Percentiles rank a stretch among this genome's conserved stretches.
Conservation (phyloP, 768 basidiomycete genomes). For the Goffeauzyma gilvescens region DNA sequence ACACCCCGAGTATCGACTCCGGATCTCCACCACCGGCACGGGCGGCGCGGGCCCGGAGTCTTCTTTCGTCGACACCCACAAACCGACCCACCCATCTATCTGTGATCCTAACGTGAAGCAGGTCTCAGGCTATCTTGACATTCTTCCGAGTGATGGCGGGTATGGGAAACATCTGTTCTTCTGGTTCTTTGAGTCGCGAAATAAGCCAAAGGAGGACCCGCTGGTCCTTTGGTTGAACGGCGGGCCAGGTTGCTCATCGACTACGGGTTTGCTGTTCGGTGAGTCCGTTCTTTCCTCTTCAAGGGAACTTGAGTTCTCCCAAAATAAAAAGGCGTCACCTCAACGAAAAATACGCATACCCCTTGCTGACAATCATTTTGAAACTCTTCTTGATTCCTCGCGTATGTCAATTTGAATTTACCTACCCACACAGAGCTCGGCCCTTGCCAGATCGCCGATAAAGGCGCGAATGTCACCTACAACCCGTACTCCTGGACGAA, state of each 20-base stretch:
- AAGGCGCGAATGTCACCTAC: constrained; percentile 37
- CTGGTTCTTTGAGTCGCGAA: constrained; percentile 68
- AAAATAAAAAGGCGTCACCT: no score
- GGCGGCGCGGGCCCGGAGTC: no score
- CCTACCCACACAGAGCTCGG: no score
- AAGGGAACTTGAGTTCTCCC: no score
- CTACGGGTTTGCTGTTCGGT: constrained; percentile 74
- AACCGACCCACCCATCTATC: constrained; percentile 37
- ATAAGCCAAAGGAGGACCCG: constrained; percentile 54
- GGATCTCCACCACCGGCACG: constrained; percentile 22
- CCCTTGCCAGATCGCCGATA: constrained; percentile 54
- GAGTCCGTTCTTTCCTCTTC: no score
- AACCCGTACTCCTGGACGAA: constrained; percentile 78
- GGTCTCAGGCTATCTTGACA: constrained; percentile 66
- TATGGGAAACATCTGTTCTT: constrained; percentile 81
- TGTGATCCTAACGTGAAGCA: constrained; percentile 67
- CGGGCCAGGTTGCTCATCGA: constrained; percentile 45
- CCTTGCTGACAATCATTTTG: no score
- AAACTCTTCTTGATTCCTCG: constrained; percentile 4
- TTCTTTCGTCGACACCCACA: constrained; percentile 24
- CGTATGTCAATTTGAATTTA: not conserved
- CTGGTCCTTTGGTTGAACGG: constrained; percentile 81
- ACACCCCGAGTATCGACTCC: constrained; percentile 26
- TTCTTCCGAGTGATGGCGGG: constrained; percentile 51
- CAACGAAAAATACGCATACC: no score